Percentiles rank a stretch among this genome's conserved stretches.
These are phyloP conservation scores for Amanita rimosa DNA, from an alignment of 768 basidiomycete species.

Conservation along the genomic window DNA sequence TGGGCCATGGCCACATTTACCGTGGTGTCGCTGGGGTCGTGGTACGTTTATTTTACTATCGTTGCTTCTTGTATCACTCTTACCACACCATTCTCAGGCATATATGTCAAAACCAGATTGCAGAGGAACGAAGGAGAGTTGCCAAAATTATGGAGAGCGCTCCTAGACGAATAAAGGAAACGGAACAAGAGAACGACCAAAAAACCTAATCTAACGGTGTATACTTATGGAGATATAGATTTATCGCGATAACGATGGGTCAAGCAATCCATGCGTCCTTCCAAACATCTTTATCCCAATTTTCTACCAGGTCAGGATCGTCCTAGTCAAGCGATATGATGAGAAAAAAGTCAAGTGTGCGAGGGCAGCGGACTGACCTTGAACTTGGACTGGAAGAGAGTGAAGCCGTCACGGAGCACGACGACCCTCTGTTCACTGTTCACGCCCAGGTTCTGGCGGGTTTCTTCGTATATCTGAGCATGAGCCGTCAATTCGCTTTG, in stretches of 20 bases:
- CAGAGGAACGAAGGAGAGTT: conserved; percentile 42
- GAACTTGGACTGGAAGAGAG: conserved; percentile 60
- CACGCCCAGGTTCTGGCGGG: too few relatives aligned
- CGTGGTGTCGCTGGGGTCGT: conserved; percentile 55
- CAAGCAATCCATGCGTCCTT: conserved; percentile 20
- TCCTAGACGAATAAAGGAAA: conserved; percentile 42
- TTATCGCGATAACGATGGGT: too few relatives aligned
- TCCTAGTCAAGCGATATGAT: conserved; percentile 23
- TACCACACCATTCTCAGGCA: conserved; percentile 28
- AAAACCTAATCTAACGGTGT: neutral
- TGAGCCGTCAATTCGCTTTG: too few relatives aligned
- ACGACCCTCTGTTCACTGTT: conserved; percentile 49
- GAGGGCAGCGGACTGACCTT: conserved; percentile 29
- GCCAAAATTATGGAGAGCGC: conserved; percentile 49
- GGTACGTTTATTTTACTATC: conserved; percentile 26
- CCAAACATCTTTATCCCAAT: conserved; percentile 65
- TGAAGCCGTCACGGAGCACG: too few relatives aligned
- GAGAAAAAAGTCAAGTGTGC: too few relatives aligned
- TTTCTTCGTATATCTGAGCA: too few relatives aligned
- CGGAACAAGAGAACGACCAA: neutral
- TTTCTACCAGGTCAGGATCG: conserved; percentile 62
- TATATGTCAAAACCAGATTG: conserved; percentile 46
- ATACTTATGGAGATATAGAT: conserved; percentile 4
- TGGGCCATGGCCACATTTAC: conserved; percentile 75
- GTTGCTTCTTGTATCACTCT: too few relatives aligned